Evolutionary conservation across 73 alveolate genomes (phyloP).

Genomic region (Symbiodinium pilosum): DNA sequence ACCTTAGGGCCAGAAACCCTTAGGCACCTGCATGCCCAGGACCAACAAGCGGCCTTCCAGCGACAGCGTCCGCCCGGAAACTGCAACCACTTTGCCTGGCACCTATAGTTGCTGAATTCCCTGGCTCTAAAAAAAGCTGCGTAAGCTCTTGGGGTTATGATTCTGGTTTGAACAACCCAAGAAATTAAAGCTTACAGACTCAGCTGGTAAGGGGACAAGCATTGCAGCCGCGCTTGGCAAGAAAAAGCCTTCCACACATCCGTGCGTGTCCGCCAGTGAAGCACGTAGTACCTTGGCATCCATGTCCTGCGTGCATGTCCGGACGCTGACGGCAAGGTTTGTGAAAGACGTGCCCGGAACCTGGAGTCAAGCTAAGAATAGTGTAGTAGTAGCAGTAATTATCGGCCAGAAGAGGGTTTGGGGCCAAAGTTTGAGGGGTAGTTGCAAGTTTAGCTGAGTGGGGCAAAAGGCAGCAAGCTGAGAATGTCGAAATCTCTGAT

Average conservation of each 20-base stretch:
- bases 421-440: too few relatives aligned
- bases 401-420: too few relatives aligned
- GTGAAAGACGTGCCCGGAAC: background rate
- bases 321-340: background rate
- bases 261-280: conserved; percentile 49
- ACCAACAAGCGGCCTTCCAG: background rate
- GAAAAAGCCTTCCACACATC: conserved; percentile 52
- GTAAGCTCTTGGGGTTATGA: too few relatives aligned
- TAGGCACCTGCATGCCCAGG: background rate
- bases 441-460: too few relatives aligned
- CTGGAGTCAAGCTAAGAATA: background rate
- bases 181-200: too few relatives aligned
- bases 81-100: background rate
- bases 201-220: too few relatives aligned
- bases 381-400: too few relatives aligned
- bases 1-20: background rate
- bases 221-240: background rate
- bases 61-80: background rate
- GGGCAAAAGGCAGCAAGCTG: too few relatives aligned
- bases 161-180: too few relatives aligned
- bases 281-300: background rate
- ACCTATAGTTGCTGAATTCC: too few relatives aligned
- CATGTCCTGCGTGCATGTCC: background rate
- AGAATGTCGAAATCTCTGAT: too few relatives aligned
- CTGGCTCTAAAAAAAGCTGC: too few relatives aligned